These are phyloP conservation scores for Auricularia heimuer DNA, from an alignment of 768 basidiomycete genomes.

Conservation along the genomic window DNA sequence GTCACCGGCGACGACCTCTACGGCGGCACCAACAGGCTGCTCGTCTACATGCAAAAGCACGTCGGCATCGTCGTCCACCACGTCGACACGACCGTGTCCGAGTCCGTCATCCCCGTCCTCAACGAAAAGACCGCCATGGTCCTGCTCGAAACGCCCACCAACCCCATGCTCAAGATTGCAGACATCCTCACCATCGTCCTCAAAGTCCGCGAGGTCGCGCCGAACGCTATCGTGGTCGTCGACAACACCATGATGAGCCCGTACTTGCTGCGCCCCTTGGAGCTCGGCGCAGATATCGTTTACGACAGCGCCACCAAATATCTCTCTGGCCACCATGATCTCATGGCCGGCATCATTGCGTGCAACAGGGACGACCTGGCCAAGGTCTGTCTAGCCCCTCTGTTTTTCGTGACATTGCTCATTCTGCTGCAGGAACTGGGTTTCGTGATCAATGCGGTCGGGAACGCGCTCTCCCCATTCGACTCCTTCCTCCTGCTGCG, in stretches of 20 bases:
- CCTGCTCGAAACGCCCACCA: conserved; percentile 93
- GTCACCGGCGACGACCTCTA: conserved; percentile 97
- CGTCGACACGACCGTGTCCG: conserved; percentile 80
- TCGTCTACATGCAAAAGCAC: conserved; percentile 80
- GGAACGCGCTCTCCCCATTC: conserved; percentile 90
- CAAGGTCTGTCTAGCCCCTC: conserved; percentile 39
- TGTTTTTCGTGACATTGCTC: neutral
- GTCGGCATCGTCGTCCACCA: conserved; percentile 86
- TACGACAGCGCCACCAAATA: conserved; percentile 99
- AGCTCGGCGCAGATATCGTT: conserved; percentile 93
- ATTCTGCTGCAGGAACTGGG: conserved; percentile 57
- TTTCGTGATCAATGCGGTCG: conserved; percentile 86
- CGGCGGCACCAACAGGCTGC: conserved; percentile 92
- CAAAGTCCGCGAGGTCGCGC: conserved; percentile 73
- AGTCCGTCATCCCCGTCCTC: conserved; percentile 51
- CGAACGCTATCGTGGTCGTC: conserved; percentile 75
- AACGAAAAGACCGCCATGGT: conserved; percentile 85
- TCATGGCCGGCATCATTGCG: conserved; percentile 94
- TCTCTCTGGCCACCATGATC: conserved; percentile 94
- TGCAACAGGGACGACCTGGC: conserved; percentile 88
- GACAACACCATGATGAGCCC: conserved; percentile 99
- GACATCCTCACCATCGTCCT: conserved; percentile 78
- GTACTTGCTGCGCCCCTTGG: conserved; percentile 88
- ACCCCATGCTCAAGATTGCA: conserved; percentile 90
- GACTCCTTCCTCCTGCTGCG: conserved; percentile 94